Evolutionary conservation across 768 basidiomycete genomes (phyloP).

Genomic region (Lentinula lateritia): DNA sequence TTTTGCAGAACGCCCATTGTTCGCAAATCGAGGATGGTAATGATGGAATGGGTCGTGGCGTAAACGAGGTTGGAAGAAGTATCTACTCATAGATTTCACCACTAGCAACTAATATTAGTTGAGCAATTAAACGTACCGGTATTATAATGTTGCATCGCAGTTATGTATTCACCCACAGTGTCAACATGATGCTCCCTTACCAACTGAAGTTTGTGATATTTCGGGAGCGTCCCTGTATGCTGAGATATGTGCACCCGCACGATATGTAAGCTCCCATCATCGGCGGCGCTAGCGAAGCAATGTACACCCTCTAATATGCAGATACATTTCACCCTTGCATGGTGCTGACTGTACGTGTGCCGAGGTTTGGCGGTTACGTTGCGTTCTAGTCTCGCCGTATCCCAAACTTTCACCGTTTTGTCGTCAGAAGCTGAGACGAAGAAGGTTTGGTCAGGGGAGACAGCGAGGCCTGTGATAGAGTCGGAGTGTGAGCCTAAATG

Average conservation of each 20-base stretch:
- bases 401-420: conserved; percentile 91
- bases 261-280: conserved; percentile 79
- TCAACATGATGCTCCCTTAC: conserved; percentile 79
- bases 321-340: conserved; percentile 59
- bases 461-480: conserved; percentile 71
- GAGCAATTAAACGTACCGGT: conserved; percentile 42
- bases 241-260: conserved; percentile 75
- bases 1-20: conserved; percentile 73
- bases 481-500: conserved; percentile 83
- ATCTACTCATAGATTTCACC: conserved; percentile 34
- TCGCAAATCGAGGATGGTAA: conserved; percentile 76
- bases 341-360: conserved; percentile 66
- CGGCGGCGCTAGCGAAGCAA: conserved; percentile 85
- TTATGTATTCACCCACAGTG: conserved; percentile 72
- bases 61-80: conserved; percentile 78
- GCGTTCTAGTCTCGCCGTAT: conserved; percentile 86
- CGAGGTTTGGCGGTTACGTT: conserved; percentile 86
- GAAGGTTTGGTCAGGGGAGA: conserved; percentile 92
- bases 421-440: conserved; percentile 94
- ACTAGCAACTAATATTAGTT: neutral
- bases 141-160: conserved; percentile 76
- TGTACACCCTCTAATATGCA: conserved; percentile 84
- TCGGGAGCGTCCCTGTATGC: conserved; percentile 59
- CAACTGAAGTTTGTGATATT: conserved; percentile 75
- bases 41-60: conserved; percentile 74